These are phyloP conservation scores for Talaromyces liani DNA, from an alignment of 495 filamentous ascomycete genomes.

Conservation along the genomic window DNA sequence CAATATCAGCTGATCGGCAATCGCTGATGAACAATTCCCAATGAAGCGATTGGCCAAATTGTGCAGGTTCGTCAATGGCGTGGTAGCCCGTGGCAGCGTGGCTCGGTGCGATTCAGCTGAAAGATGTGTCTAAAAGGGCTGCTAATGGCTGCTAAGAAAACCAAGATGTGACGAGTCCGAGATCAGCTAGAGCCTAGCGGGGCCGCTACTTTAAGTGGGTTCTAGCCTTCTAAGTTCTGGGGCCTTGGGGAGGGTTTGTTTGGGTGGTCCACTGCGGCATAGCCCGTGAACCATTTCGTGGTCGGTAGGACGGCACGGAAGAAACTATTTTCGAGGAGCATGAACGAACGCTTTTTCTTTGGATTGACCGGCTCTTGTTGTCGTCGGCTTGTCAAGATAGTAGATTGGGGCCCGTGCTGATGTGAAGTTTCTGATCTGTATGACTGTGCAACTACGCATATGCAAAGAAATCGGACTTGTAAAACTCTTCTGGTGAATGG, in stretches of 20 bases:
- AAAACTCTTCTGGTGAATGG: neutral
- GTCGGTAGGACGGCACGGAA: neutral
- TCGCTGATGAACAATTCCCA: neutral
- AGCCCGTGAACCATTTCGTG: neutral
- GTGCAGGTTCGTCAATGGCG: neutral
- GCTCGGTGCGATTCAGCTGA: neutral
- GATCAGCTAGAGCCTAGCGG: neutral
- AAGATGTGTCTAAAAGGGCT: neutral
- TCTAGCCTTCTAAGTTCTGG: neutral
- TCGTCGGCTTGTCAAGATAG: no score
- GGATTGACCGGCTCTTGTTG: neutral
- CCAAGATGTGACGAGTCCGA: neutral
- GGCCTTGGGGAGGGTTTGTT: neutral
- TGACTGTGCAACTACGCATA: neutral
- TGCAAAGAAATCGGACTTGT: neutral
- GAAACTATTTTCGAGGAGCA: neutral
- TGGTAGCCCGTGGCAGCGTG: neutral
- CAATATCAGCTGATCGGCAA: neutral
- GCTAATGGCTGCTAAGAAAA: neutral
- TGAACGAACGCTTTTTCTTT: neutral
- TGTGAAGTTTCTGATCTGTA: no score
- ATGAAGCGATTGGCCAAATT: neutral
- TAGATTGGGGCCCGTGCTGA: no score
- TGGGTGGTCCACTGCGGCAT: neutral
- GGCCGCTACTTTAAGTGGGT: neutral